Evolutionary conservation across 179 eudicot species (phyloP), one percentile per base, ranked within the genome.

Genomic region (Spinacia oleracea): DNA sequence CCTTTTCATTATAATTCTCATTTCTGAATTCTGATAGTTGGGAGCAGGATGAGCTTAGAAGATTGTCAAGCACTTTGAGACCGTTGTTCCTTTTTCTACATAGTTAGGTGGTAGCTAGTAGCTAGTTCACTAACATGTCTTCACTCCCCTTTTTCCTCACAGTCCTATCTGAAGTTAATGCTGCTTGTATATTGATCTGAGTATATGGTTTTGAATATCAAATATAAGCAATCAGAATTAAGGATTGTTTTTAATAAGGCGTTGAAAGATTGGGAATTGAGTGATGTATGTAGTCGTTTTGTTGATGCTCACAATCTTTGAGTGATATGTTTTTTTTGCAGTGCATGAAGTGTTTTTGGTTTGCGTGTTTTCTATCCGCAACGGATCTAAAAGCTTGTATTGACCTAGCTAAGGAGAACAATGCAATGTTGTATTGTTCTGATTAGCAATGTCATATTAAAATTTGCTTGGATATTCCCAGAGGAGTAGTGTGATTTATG

Each of bases 401-500:
- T 48, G 48, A 69, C 21, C 10, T 32, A 65, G 43, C 46, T 38
- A 9, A 75, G 15, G 40, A 63, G 70, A 64, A 31, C 42, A 42
- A 34, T 45, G 60, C 50, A 46, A 9, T 76, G 43, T 32, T 27
- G 9, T 64, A 46, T 64, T 34, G 4, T 48, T n/a, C 46, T 18
- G 45, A 32, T 62, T 1, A 59, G 43, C 42, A 0, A 31, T 27
- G 48, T 48, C 32, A 31, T 64, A 20, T 21, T 46, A 56, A 18
- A 40, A 32, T 34, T 43, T 75, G 70, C 58, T 63, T 23, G 58
- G 35, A 45, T 63, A 27, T 32, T 31, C 45, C 23, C 55, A 12
- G 72, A 66, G 72, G 21, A 76, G 73, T 76, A 25, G 35, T 21
- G 21, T 31, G n/a, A 23, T 50, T 29, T 66, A 32, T 6, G 68